phyloP scores from a whole-genome alignment of 2,329 filamentous ascomycete species.

The Calonectria crousiana region DNA sequence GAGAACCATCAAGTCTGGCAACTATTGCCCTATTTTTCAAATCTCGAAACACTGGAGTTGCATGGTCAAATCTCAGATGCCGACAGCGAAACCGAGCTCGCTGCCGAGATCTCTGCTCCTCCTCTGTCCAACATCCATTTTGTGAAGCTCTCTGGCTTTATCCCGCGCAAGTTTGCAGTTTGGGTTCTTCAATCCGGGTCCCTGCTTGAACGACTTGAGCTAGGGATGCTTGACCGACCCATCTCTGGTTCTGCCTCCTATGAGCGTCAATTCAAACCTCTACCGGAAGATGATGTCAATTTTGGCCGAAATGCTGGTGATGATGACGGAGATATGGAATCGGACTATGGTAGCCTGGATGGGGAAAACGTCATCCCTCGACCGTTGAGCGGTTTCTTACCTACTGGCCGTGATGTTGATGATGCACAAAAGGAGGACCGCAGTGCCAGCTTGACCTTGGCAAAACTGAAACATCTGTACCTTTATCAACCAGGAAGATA shows the following conservation, averaged over 20 bases:
- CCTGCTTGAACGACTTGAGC: not conserved
- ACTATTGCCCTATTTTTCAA: conserved; percentile 24
- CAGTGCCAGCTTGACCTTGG: not conserved
- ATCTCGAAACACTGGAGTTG: conserved; percentile 26
- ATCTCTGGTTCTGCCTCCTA: not conserved
- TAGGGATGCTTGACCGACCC: not conserved
- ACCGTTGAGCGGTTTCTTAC: not conserved
- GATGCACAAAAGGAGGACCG: no score
- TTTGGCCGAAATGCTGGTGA: not conserved
- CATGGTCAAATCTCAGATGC: not conserved
- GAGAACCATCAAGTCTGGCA: conserved; percentile 19
- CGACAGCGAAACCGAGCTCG: not conserved
- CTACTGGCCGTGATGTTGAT: no score
- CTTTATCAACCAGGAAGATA: not conserved
- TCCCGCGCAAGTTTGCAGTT: not conserved
- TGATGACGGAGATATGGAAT: not conserved
- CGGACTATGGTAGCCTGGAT: not conserved
- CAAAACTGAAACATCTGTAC: not conserved
- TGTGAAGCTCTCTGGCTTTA: not conserved
- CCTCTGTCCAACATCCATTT: not conserved
- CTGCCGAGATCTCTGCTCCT: not conserved
- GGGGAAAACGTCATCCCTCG: not conserved
- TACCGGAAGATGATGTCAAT: not conserved
- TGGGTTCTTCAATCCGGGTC: not conserved
- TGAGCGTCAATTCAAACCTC: not conserved